A percentile compares a stretch with the other conserved stretches of the same genome.
These are phyloP conservation scores for Clavariopsis aquatica DNA, from an alignment of 495 filamentous ascomycete species.

Conservation along the genomic window DNA sequence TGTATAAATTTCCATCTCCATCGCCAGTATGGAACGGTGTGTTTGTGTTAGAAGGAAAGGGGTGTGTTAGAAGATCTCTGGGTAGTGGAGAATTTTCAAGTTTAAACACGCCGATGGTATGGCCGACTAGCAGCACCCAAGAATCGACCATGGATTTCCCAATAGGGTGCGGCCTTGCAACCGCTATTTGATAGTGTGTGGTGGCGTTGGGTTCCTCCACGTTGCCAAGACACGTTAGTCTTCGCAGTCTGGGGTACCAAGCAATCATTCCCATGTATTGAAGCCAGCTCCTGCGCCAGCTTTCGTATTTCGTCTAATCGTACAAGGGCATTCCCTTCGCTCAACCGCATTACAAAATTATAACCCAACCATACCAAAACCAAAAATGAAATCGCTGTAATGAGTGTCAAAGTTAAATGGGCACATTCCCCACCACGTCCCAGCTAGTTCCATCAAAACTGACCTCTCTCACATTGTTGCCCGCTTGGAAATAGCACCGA, in stretches of 20 bases:
- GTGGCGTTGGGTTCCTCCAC: background rate
- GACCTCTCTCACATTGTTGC: constrained; percentile 22
- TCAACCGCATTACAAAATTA: background rate
- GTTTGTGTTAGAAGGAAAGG: background rate
- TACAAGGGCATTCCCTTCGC: background rate
- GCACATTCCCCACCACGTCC: constrained; percentile 25
- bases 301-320: background rate
- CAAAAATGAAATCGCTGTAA: background rate
- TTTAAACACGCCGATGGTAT: background rate
- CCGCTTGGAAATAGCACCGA: constrained; percentile 33
- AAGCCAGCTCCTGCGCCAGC: background rate
- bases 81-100: constrained; percentile 8
- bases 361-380: background rate
- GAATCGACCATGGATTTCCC: no score
- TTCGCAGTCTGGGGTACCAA: background rate
- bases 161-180: no score
- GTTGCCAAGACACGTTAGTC: background rate
- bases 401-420: background rate
- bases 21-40: background rate
- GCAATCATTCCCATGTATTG: background rate
- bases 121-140: background rate
- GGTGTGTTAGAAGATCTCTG: background rate
- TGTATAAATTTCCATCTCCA: background rate
- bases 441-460: constrained; percentile 27
- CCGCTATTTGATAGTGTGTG: background rate